Evolutionary conservation across 73 alveolate species (phyloP).

Genomic region (Breviolum minutum): DNA sequence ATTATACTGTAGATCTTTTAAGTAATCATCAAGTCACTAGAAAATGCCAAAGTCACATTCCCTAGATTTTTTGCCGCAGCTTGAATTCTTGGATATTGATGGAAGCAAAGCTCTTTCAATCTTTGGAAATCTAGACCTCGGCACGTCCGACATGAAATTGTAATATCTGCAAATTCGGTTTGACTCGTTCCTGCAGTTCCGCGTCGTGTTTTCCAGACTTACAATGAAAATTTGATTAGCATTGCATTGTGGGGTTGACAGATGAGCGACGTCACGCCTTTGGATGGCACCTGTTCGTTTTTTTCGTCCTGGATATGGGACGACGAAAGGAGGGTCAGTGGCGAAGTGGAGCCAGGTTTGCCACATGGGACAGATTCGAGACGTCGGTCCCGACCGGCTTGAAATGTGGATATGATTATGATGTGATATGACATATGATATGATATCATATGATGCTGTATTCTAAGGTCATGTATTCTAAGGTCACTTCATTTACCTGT

Average conservation of each 20-base stretch:
- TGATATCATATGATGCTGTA: background rate
- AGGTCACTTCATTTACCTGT: too few relatives aligned
- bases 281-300: constrained; percentile 18
- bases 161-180: too few relatives aligned
- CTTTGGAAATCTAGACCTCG: too few relatives aligned
- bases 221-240: background rate
- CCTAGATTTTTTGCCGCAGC: too few relatives aligned
- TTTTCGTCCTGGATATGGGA: background rate
- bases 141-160: too few relatives aligned
- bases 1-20: too few relatives aligned
- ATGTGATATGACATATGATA: background rate
- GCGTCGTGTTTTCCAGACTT: too few relatives aligned
- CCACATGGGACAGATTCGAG: background rate
- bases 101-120: too few relatives aligned
- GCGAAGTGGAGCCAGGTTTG: background rate
- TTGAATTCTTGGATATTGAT: too few relatives aligned
- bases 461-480: background rate
- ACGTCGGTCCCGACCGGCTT: background rate
- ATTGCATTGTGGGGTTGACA: background rate
- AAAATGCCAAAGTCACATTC: too few relatives aligned
- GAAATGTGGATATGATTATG: background rate
- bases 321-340: constrained; percentile 34
- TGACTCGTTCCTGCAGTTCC: too few relatives aligned
- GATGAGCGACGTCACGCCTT: background rate
- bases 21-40: too few relatives aligned